Base-by-base conservation (phyloP, 176 grass and related monocot species). In the Themeda triandra region DNA sequence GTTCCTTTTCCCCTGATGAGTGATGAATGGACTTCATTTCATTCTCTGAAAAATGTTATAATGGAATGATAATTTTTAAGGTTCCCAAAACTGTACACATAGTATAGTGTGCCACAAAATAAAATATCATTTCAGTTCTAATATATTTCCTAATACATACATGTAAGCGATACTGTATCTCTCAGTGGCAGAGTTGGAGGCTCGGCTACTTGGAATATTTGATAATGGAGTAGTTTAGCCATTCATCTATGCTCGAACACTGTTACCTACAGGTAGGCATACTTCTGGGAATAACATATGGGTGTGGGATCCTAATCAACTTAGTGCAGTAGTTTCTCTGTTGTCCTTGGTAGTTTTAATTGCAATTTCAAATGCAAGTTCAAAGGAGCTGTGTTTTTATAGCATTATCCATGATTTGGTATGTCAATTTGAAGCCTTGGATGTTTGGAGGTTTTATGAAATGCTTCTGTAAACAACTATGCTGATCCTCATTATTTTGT, bases 171-270 rank as follows among this genome's bases (percentile, higher is more conserved):
- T 98, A 93, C 91, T 88, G 25, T 88, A 96, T 98, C 76, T 98
- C 88, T 98, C 96, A 85, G 93, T 87, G 82, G 96, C 96, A 71
- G 93, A 93, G 85, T 98, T 98, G 32, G 96, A 91, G 84, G 96
- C 96, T 63, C 58, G 85, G 79, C 76, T 98, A 63, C 83, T 98
- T 69, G 93, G 96, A 83, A 77, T 92, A 54, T 98, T 98, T 91
- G 88, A 83, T 82, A 98, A 98, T 91, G 96, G 96, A 90, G 86
- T 94, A 68, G 88, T 96, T 82, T 91, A 95, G 76, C 96, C 96
- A 80, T 98, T 98, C 76, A 98, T 98, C 84, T 39, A 87, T 90
- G 96, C 96, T 76, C 86, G 93, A 44, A 98, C 96, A 37, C 87
- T 98, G 39, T 72, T 82, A 85, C 89, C 96, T 84, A 87, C 91